Base-by-base conservation (phyloP, 1,284 basidiomycete genomes). In the Hemileia vastatrix region DNA sequence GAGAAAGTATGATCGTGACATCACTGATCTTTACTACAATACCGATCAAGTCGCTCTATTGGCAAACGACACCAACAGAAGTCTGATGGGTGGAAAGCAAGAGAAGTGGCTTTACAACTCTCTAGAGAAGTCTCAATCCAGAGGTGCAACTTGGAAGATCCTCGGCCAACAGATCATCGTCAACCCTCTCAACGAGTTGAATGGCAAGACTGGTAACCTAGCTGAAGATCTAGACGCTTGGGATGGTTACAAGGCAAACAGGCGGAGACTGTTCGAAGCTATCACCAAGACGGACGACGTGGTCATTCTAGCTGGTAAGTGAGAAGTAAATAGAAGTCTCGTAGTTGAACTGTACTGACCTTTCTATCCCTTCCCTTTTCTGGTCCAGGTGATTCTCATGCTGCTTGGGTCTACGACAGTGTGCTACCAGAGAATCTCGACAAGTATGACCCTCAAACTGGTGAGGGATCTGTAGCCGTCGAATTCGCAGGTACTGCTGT, bases 401-500 rank as follows among this genome's bases (percentile, higher is more conserved):
- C 82, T 9, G 83, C 83, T 69, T 84, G 83, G 83, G 82, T 81
- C 5, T 83, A 80, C 53, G 82, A 82, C 66, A 60, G 18, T 64
- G 67, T n/a, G n/a, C n/a, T 4, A 9, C n/a, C 21, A n/a, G 67
- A 71, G 64, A 60, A 70, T 64, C 57, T 63, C 27, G 36, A 67
- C 79, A 80, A 60, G 9, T 84, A 85, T 73, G 75, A 85, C 69
- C 77, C 82, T 4, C 65, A 70, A 4, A 82, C 81, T 0, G 83
- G 84, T 2, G 64, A 77, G 8, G 83, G 83, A 11, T 80, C 82
- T 0, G 77, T 83, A 52, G 84, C 80, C 6, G 84, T 86, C 47
- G 83, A 86, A 72, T 85, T 85, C 67, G 83, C 83, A 2, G 84
- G 83, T 2, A 84, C 84, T 0, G 83, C 83, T 1, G 83, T 85